A percentile compares a stretch with the other conserved stretches of the same genome.
These are phyloP conservation scores for Jasminum sambac DNA, from an alignment of 257 asterid species.

Conservation along the genomic window DNA sequence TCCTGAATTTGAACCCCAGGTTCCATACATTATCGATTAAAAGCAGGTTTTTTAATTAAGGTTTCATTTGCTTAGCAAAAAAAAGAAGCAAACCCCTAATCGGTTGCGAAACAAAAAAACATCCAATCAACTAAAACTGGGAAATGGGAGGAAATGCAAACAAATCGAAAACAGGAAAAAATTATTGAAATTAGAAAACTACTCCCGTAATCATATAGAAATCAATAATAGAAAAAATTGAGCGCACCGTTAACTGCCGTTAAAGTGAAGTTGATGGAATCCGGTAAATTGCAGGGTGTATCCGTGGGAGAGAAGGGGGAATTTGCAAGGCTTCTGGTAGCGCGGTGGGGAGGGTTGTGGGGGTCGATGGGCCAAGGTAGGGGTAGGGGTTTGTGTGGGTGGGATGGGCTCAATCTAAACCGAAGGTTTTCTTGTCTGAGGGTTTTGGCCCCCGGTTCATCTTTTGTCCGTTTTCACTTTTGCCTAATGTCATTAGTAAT, in stretches of 20 bases:
- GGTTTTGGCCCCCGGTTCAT: slow-evolving; percentile 1
- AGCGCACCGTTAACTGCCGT: background rate
- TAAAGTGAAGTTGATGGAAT: background rate
- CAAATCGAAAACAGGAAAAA: background rate
- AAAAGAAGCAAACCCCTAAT: background rate
- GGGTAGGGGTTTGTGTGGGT: background rate
- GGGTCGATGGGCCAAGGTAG: background rate
- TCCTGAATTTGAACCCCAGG: background rate
- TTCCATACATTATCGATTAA: background rate
- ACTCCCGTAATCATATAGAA: background rate
- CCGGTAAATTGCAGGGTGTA: background rate
- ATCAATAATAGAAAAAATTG: background rate
- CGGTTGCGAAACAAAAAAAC: background rate
- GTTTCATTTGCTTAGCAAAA: background rate
- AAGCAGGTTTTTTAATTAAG: background rate
- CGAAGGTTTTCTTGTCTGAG: background rate
- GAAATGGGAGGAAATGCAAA: background rate
- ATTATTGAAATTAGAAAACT: background rate
- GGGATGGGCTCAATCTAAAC: background rate
- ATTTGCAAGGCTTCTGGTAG: background rate
- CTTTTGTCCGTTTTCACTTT: too few relatives aligned
- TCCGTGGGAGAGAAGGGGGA: too few relatives aligned
- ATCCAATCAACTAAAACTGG: background rate
- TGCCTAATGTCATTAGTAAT: too few relatives aligned
- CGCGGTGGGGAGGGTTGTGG: background rate